These are phyloP conservation scores for Trametes sp. DNA, from an alignment of 1,284 basidiomycete species.

Conservation along the genomic window DNA sequence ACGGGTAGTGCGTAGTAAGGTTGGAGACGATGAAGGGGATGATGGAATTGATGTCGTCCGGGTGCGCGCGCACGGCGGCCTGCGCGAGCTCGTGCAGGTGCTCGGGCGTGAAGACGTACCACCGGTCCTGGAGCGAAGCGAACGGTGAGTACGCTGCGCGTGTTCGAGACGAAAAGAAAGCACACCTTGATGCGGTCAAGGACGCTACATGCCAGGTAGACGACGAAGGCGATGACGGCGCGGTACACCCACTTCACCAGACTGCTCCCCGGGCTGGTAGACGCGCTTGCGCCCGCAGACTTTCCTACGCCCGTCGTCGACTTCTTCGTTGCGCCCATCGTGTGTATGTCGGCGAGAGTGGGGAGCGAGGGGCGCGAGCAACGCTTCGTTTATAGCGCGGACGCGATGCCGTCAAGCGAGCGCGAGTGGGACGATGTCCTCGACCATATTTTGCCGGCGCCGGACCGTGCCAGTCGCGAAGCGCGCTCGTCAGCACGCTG, in stretches of 20 bases:
- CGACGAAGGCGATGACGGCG: slow-evolving; percentile 44
- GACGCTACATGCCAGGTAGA: slow-evolving; percentile 50
- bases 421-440: slow-evolving; percentile 18
- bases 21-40: slow-evolving; percentile 80
- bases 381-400: background rate
- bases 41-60: slow-evolving; percentile 65
- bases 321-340: slow-evolving; percentile 13
- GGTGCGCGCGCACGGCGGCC: slow-evolving; percentile 43
- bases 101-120: slow-evolving; percentile 79
- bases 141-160: background rate
- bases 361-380: background rate
- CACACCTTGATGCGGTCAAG: slow-evolving; percentile 53
- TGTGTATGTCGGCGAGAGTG: background rate
- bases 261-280: slow-evolving; percentile 3
- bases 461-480: background rate
- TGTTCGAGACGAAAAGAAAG: background rate
- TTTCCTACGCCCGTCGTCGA: background rate
- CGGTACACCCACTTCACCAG: slow-evolving; percentile 56
- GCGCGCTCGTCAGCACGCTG: slow-evolving; percentile 27
- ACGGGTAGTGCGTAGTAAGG: slow-evolving; percentile 73
- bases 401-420: background rate
- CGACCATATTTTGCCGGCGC: background rate
- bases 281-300: slow-evolving; percentile 6
- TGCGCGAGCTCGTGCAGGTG: slow-evolving; percentile 75
- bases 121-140: slow-evolving; percentile 46